Evolutionary conservation across 1,284 basidiomycete species (phyloP), one percentile per base, ranked within the genome.

Genomic region (Ceratobasidium sp.): DNA sequence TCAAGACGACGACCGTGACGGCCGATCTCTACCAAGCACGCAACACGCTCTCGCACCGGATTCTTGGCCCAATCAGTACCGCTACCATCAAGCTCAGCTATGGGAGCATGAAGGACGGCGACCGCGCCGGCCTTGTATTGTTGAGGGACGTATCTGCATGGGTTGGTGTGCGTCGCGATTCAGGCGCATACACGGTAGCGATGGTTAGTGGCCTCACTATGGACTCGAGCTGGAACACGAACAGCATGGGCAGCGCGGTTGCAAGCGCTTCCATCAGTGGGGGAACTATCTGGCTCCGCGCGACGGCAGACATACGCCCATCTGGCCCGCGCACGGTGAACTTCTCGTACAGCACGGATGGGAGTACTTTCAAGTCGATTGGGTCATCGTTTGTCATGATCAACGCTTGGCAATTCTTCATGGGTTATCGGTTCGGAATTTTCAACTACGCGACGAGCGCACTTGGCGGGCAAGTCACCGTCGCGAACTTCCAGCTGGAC

Each of bases 401-500:
- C 31, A 79, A 77, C 13, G 72, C 75, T 5, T 79, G 78, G 77
- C 39, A 78, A 61, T 79, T 77, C 68, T 79, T 79, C 72, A 78
- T 80, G 74, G 79, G 78, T 16, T 79, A 79, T 64, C 73, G 79
- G 46, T 81, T 79, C 65, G 79, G 74, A 22, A 79, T 81, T 51
- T 80, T 81, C 74, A 79, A 80, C 68, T 80, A 78, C 71, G 79
- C 78, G 46, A 80, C 80, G n/a, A 64, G 58, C 2, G 75, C 78
- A 7, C 73, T 78, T 27, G 80, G 79, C 27, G 79, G 80, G 22
- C 49, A 72, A 11, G 78, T 78, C 39, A 76, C 71, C 8, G 76
- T 78, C 39, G 61, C 71, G n/a, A 75, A 83, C 83, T 90, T 78
- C 89, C 81, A 66, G 31, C 56, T 58, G 22, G 54, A 58, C 27